These are phyloP conservation scores for Fraxinus excelsior DNA, from an alignment of 257 asterid genomes.

Conservation along the genomic window DNA sequence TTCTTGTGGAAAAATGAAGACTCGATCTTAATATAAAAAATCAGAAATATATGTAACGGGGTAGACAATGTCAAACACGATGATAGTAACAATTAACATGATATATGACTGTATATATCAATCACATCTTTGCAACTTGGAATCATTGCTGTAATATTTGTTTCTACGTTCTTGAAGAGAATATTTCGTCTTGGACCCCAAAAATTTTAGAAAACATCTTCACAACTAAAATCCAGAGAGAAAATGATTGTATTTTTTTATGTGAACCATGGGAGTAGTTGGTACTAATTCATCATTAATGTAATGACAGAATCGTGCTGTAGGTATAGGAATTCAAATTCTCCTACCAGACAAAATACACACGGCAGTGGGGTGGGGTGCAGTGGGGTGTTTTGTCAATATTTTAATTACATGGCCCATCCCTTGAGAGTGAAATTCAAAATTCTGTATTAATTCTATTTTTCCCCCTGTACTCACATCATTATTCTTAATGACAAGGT, in stretches of 20 bases:
- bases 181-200: conserved; percentile 11
- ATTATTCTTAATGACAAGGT: not conserved
- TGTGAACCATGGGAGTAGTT: not conserved
- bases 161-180: conserved; percentile 3
- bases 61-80: not conserved
- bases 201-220: not conserved
- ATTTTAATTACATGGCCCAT: no score
- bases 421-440: no score
- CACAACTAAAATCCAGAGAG: conserved; percentile 24
- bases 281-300: conserved; percentile 1
- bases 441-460: no score
- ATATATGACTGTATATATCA: not conserved
- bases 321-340: no score
- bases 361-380: no score
- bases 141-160: not conserved
- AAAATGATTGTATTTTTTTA: not conserved
- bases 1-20: no score
- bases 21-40: no score
- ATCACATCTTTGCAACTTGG: not conserved
- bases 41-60: not conserved
- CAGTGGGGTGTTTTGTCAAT: no score
- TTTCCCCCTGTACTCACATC: no score
- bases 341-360: no score
- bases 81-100: not conserved
- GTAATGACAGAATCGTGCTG: no score